Base-by-base conservation (phyloP, 148 eudicot species). In the Heliosperma pusillum region DNA sequence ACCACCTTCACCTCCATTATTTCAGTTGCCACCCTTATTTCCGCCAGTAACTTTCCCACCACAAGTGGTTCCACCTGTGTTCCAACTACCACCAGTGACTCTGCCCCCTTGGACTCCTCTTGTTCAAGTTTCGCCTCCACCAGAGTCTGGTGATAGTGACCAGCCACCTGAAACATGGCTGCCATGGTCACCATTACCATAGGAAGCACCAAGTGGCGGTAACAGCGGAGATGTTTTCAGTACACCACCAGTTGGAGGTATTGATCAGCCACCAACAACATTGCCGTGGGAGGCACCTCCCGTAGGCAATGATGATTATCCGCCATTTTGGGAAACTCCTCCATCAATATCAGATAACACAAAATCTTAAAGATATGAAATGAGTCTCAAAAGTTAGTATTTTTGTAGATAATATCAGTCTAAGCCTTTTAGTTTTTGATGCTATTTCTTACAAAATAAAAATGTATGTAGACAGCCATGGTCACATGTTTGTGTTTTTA, bases 211-310 rank as follows among this genome's bases (percentile, higher is more conserved):
- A 15, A 15, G 19, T 13, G 58, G 58, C 21, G 52, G 58, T 45
- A 44, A 15, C 3, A 44, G 64, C 40, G 64, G 52, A 5, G 59
- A 21, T 22, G 65, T 47, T 56, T 50, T 52, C 33, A 22, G 40
- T 42, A 68, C 72, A 45, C 72, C 72, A 3, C 76, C 76, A n/a
- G 4, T 61, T 0, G 77, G 73, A 3, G 63, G 21, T 10, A 57
- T 17, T 12, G 52, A 76, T 45, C 80, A 29, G 26, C 80, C 83
- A 30, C 77, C 83, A 22, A 62, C 68, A 47, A 25, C 57, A 67
- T 73, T 63, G 83, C 80, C 83, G 7, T 81, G 83, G 83, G 66
- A 72, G 61, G 25, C 83, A 33, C 83, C 83, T 3, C 72, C 76
- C 7, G 26, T 29, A 25, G 58, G 42, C 40, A 27, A 60, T 29